Evolutionary conservation across 164 flowering plant species (phyloP).

Genomic region (Kalanchoe fedtschenkoi): DNA sequence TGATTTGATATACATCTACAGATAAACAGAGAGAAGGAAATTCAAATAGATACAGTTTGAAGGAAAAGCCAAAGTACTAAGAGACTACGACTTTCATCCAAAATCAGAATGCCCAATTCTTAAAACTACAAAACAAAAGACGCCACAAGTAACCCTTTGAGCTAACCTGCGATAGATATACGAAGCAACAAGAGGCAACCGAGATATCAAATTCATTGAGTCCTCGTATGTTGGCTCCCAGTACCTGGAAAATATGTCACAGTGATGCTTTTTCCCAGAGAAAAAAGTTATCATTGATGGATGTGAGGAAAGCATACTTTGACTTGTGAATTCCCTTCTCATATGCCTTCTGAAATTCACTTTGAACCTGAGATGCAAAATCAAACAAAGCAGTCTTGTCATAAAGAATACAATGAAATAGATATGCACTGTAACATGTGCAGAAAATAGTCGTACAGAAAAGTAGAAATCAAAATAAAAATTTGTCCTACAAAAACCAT

Average conservation of each 20-base stretch:
- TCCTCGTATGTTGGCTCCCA: conserved; percentile 99
- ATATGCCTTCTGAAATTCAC: conserved; percentile 97
- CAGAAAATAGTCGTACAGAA: too few relatives aligned
- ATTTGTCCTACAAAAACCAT: neutral
- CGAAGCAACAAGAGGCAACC: conserved; percentile 74
- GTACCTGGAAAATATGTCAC: conserved; percentile 36
- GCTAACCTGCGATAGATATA: conserved; percentile 83
- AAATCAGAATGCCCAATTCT: neutral
- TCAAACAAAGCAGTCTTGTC: neutral
- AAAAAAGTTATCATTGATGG: neutral
- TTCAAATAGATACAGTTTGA: neutral
- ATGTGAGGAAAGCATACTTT: conserved; percentile 30
- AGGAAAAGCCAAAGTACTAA: neutral
- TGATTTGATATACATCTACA: neutral
- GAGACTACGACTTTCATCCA: neutral
- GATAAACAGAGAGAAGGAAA: neutral
- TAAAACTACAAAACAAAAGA: neutral
- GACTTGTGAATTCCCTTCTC: conserved; percentile 86
- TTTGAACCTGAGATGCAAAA: conserved; percentile 55
- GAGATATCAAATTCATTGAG: conserved; percentile 82
- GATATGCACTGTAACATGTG: too few relatives aligned
- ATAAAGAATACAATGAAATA: neutral
- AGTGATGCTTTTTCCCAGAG: neutral
- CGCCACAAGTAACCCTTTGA: neutral
- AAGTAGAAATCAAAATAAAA: neutral